Conservation (phyloP, 106 monocot species). For the Chionographis japonica region DNA sequence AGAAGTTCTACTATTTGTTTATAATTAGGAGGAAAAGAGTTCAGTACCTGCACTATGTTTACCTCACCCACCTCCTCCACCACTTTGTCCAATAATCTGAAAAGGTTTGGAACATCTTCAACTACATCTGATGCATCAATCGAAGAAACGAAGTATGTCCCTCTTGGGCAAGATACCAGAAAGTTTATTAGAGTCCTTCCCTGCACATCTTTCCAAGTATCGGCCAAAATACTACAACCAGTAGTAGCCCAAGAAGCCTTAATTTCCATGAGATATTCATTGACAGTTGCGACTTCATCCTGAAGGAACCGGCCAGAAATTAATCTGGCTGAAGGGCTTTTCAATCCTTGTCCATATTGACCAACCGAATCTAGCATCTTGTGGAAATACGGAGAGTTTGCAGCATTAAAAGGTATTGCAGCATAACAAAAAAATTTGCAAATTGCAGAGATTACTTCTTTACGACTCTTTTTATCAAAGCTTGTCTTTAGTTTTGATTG, state of each 20-base stretch:
- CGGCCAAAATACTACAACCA: slow-evolving; percentile 47
- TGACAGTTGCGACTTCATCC: slow-evolving; percentile 37
- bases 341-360: slow-evolving; percentile 41
- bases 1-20: too few species aligned
- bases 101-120: slow-evolving; percentile 42
- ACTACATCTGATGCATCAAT: slow-evolving; percentile 40
- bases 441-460: slow-evolving; percentile 51
- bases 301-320: slow-evolving; percentile 42
- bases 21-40: not conserved
- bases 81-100: slow-evolving; percentile 48
- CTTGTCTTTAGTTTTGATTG: slow-evolving; percentile 14
- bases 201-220: slow-evolving; percentile 42
- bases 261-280: slow-evolving; percentile 29
- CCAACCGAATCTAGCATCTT: slow-evolving; percentile 52
- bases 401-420: slow-evolving; percentile 39
- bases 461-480: slow-evolving; percentile 19
- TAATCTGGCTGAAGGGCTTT: slow-evolving; percentile 17
- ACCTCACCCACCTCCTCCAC: slow-evolving; percentile 53
- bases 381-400: slow-evolving; percentile 49
- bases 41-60: slow-evolving; percentile 58
- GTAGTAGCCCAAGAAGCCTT: slow-evolving; percentile 47
- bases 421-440: slow-evolving; percentile 61
- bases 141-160: slow-evolving; percentile 35
- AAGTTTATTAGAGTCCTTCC: slow-evolving; percentile 42
- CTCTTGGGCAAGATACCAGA: slow-evolving; percentile 53